Percentiles rank a stretch among this genome's conserved stretches.
These are phyloP conservation scores for Volvox reticuliferus DNA, from an alignment of 139 green algal species.

Conservation along the genomic window DNA sequence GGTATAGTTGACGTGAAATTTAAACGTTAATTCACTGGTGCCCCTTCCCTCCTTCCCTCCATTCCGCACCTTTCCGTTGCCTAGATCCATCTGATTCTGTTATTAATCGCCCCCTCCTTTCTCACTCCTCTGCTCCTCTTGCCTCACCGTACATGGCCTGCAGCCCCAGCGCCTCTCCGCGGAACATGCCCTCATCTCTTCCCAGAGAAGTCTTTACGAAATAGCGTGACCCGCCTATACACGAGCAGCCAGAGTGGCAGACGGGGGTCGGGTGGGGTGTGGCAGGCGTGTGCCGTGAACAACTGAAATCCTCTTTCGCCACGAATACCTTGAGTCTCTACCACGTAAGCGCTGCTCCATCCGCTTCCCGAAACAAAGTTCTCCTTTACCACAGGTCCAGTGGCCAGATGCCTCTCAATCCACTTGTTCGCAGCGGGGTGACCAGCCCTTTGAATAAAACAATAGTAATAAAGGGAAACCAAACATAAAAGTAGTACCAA, in stretches of 20 bases:
- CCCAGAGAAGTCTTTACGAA: slow-evolving; percentile 89
- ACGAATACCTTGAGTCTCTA: slow-evolving; percentile 54
- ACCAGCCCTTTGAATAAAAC: not conserved
- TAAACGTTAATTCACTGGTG: not conserved
- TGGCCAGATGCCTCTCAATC: slow-evolving; percentile 50
- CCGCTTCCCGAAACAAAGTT: slow-evolving; percentile 60
- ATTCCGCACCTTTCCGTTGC: not conserved
- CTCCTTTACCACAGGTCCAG: slow-evolving; percentile 53
- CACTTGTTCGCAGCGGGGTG: slow-evolving; percentile 48
- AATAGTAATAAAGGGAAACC: not conserved
- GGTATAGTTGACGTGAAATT: not conserved
- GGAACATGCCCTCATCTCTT: slow-evolving; percentile 86
- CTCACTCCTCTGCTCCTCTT: too few relatives aligned
- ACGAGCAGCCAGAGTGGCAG: not conserved
- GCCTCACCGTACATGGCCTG: slow-evolving; percentile 84
- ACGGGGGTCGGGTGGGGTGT: not conserved
- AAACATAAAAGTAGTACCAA: not conserved
- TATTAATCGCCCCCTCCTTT: not conserved
- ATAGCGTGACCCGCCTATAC: slow-evolving; percentile 51
- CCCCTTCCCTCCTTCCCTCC: not conserved
- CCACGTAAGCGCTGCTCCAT: slow-evolving; percentile 76
- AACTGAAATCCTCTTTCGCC: not conserved
- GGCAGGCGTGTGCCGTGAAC: not conserved
- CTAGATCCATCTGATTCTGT: not conserved
- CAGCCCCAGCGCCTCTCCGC: slow-evolving; percentile 87